These are phyloP conservation scores for Exophiala sp. DNA, from an alignment of 2,329 filamentous ascomycete species.

Conservation along the genomic window DNA sequence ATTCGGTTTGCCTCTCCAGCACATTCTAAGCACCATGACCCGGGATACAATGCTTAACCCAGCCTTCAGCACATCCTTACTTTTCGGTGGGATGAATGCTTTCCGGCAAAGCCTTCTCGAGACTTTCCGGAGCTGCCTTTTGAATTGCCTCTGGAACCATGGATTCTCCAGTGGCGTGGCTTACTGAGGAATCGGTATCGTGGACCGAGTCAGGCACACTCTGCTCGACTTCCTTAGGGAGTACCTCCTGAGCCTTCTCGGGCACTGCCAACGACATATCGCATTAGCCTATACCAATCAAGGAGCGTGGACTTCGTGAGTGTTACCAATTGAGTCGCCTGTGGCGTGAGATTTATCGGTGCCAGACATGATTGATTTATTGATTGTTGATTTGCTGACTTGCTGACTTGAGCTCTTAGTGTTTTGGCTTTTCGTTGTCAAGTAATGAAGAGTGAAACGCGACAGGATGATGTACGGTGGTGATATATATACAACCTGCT, in stretches of 20 bases:
- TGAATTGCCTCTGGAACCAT: slow-evolving; percentile 1
- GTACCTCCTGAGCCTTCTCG: neutral
- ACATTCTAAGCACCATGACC: too few species aligned
- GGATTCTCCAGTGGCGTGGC: neutral
- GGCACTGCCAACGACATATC: neutral
- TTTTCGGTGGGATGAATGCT: slow-evolving; percentile 1
- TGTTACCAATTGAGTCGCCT: neutral
- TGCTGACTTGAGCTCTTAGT: too few species aligned
- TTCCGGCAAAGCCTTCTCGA: slow-evolving; percentile 2
- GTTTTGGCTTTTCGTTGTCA: too few species aligned
- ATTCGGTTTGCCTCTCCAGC: too few species aligned
- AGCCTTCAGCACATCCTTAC: too few species aligned
- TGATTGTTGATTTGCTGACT: too few species aligned
- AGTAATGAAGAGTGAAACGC: too few species aligned
- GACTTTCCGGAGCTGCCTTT: neutral
- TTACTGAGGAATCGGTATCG: neutral
- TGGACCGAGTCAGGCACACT: neutral
- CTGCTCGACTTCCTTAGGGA: slow-evolving; percentile 1
- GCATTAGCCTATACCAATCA: neutral
- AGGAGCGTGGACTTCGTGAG: neutral
- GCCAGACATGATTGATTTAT: too few species aligned
- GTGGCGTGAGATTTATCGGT: slow-evolving; percentile 1
- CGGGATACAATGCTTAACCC: too few species aligned
- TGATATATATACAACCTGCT: too few species aligned
- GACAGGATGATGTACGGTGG: too few species aligned